A percentile compares a stretch with the other conserved stretches of the same genome.
phyloP scores from a whole-genome alignment of 371 early-diverging fungal genomes.

The Actinomortierella ambigua region DNA sequence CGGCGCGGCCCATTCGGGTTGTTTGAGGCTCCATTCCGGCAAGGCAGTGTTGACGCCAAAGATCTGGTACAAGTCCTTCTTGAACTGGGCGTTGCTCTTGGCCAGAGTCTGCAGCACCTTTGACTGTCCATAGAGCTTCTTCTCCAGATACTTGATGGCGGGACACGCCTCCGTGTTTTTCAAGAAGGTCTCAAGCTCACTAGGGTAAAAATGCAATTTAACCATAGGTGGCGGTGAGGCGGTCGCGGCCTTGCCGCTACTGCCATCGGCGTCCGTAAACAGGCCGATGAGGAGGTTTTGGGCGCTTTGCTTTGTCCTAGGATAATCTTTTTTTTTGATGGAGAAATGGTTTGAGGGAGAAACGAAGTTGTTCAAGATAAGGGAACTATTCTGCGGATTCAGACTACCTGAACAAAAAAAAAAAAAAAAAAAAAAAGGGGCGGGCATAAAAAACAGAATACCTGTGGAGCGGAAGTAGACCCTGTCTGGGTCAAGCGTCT shows the following conservation, averaged over 20 bases:
- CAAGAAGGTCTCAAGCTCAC: slow-evolving; percentile 54
- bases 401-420: no score
- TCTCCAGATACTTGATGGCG: slow-evolving; percentile 19
- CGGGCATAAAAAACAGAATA: no score
- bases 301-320: slow-evolving; percentile 63
- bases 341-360: background rate
- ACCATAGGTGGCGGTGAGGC: slow-evolving; percentile 38
- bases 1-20: slow-evolving; percentile 39
- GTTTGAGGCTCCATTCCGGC: no score
- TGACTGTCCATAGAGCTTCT: slow-evolving; percentile 16
- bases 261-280: slow-evolving; percentile 35
- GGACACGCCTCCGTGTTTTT: slow-evolving; percentile 53
- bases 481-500: slow-evolving; percentile 20
- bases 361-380: no score
- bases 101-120: slow-evolving; percentile 16
- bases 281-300: slow-evolving; percentile 55
- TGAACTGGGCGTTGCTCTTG: slow-evolving; percentile 30
- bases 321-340: slow-evolving; percentile 47
- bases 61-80: slow-evolving; percentile 41
- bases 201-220: slow-evolving; percentile 47
- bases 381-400: no score
- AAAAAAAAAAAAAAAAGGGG: no score
- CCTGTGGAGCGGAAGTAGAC: slow-evolving; percentile 40
- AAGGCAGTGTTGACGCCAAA: slow-evolving; percentile 17
- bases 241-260: slow-evolving; percentile 2